Evolutionary conservation across 2,329 filamentous ascomycete genomes (phyloP).

Genomic region (Neofusicoccum kwambonambiense): DNA sequence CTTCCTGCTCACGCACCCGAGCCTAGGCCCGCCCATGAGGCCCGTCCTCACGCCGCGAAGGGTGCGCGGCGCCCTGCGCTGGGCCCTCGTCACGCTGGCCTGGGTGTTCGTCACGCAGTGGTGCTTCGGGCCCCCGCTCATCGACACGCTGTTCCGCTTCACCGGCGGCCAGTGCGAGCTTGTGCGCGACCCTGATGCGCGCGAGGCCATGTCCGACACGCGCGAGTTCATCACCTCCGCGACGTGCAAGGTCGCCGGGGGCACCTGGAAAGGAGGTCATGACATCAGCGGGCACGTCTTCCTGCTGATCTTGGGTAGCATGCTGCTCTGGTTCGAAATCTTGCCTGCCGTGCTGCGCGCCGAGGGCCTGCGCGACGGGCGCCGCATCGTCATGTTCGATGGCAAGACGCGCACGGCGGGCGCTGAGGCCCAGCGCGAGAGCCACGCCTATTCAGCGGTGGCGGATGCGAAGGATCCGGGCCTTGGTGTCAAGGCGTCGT

Average conservation of each 20-base stretch:
- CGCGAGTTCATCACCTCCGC: constrained; percentile 65
- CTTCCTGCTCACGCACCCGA: constrained; percentile 69
- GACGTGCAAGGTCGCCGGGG: constrained; percentile 79
- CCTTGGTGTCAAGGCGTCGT: constrained; percentile 54
- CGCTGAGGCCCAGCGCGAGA: constrained; percentile 37
- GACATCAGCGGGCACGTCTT: constrained; percentile 97
- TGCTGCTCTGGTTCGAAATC: constrained; percentile 79
- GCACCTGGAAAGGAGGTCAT: constrained; percentile 87
- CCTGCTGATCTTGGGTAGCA: constrained; percentile 79
- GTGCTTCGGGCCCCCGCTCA: constrained; percentile 89
- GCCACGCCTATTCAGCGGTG: constrained; percentile 22
- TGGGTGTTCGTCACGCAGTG: constrained; percentile 93
- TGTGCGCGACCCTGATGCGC: constrained; percentile 48
- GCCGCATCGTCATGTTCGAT: constrained; percentile 64
- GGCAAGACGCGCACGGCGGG: constrained; percentile 56
- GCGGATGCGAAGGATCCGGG: constrained; percentile 36
- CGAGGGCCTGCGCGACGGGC: constrained; percentile 57
- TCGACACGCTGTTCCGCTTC: constrained; percentile 85
- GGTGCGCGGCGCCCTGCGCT: constrained; percentile 65
- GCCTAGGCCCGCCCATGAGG: constrained; percentile 45
- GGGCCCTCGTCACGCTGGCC: constrained; percentile 67
- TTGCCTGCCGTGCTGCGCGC: constrained; percentile 57
- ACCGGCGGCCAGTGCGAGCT: constrained; percentile 82
- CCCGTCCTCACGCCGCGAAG: constrained; percentile 45
- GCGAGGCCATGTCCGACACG: constrained; percentile 45